Evolutionary conservation across 192 early-diverging fungal genomes (phyloP).

Genomic region (Backusella sp.): DNA sequence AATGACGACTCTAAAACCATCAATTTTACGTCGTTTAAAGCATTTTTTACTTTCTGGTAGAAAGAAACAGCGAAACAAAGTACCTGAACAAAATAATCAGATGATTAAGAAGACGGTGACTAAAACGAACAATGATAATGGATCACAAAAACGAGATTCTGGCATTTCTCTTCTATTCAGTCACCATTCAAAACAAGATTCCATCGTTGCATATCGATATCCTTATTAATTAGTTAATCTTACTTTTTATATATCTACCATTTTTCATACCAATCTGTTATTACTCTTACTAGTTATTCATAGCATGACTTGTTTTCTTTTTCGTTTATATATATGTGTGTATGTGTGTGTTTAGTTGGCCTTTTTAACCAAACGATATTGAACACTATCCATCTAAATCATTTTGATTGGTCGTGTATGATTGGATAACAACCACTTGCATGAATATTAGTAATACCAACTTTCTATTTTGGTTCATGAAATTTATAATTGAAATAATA

Average conservation of each 20-base stretch:
- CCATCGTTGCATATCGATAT: neutral
- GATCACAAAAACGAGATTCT: neutral
- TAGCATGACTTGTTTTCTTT: neutral
- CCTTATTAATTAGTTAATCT: neutral
- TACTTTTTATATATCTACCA: neutral
- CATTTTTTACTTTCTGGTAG: neutral
- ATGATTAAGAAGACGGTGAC: neutral
- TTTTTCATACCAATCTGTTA: neutral
- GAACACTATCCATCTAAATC: neutral
- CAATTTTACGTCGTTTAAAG: neutral
- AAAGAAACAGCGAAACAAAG: neutral
- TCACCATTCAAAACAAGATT: neutral
- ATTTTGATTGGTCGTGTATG: neutral
- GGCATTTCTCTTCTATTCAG: neutral
- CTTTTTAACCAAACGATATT: neutral
- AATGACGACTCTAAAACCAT: neutral
- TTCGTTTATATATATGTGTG: neutral
- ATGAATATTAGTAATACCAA: neutral
- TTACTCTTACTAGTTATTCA: neutral
- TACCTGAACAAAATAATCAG: neutral
- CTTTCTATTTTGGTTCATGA: neutral
- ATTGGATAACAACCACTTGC: neutral
- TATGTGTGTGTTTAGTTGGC: neutral
- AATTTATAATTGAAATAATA: neutral
- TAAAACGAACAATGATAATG: neutral